phyloP scores from a whole-genome alignment of 169 alveolate species.

The Theileria luwenshuni region DNA sequence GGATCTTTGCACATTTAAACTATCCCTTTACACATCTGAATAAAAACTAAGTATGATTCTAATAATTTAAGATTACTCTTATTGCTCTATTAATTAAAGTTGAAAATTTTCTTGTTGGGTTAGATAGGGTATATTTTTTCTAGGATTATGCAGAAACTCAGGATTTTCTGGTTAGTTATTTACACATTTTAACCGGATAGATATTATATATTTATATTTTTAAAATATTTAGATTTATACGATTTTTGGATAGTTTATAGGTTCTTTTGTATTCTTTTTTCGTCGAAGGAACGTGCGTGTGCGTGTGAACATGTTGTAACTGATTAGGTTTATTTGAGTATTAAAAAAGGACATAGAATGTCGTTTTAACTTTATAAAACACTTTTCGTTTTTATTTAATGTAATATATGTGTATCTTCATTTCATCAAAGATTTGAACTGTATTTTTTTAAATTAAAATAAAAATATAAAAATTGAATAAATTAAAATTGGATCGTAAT shows the following conservation, averaged over 20 bases:
- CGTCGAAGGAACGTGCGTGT: constrained; percentile 30
- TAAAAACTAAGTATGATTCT: constrained; percentile 16
- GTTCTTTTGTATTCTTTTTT: neutral
- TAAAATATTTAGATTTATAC: neutral
- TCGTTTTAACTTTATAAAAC: neutral
- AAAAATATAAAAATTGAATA: neutral
- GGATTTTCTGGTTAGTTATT: neutral
- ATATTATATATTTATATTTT: neutral
- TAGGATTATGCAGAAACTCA: constrained; percentile 3
- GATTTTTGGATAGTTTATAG: neutral
- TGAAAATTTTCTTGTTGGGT: constrained; percentile 13
- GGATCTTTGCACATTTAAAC: neutral
- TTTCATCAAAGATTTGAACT: constrained; percentile 2
- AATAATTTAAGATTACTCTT: neutral
- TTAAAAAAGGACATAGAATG: neutral
- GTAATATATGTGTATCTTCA: neutral
- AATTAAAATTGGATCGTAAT: constrained; percentile 4
- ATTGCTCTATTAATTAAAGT: neutral
- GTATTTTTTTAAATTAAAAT: constrained; percentile 1
- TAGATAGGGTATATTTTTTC: constrained; percentile 3
- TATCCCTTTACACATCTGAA: neutral
- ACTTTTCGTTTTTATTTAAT: neutral
- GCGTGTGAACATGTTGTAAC: constrained; percentile 29
- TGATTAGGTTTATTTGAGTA: neutral
- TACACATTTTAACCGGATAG: constrained; percentile 17